Evolutionary conservation across 129 eudicot genomes (phyloP), one percentile per base, ranked within the genome.

Genomic region (Lactuca saligna): DNA sequence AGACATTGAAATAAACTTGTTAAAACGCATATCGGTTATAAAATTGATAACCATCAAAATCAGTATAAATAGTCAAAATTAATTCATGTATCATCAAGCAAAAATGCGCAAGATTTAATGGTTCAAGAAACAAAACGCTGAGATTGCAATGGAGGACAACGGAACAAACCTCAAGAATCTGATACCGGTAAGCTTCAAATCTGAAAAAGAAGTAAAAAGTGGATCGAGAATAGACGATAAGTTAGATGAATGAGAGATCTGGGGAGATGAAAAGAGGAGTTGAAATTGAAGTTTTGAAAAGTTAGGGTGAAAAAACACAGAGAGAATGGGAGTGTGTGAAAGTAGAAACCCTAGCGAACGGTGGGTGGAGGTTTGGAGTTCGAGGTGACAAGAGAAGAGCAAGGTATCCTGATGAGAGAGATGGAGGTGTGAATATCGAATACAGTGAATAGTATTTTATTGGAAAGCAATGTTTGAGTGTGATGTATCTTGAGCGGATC

Each of bases 331-430:
- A 41, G 68, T 57, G 12, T 57, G 63, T 57, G 41, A 57, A 57
- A 57, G 63, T 17, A 41, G 68, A 17, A 63, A 63, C 68, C 68
- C 68, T 63, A 63, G 55, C 35, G 42, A 63, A 59, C 64, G 44
- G 64, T 17, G 35, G 38, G 54, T 16, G 63, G 39, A 17, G 63
- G 68, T 11, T 42, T 41, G 54, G 54, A 14, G 15, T 29, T 29
- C 7, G 41, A 50, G 39, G 63, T 1, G n/a, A 25, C 57, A 51
- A 5, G 31, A 16, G 66, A 1, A 39, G 68, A 42, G 51, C 66
- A 61, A 48, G 41, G 68, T 9, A 41, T 63, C 37, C 37, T 63
- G 55, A 12, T 3, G 7, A 17, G 33, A 35, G 46, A 60, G 65
- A 60, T 7, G 66, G 20, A 61, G 66, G 67, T 38, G 68, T 17